Conservation (phyloP, 345 rosid species). For the Euphorbia lathyris region DNA sequence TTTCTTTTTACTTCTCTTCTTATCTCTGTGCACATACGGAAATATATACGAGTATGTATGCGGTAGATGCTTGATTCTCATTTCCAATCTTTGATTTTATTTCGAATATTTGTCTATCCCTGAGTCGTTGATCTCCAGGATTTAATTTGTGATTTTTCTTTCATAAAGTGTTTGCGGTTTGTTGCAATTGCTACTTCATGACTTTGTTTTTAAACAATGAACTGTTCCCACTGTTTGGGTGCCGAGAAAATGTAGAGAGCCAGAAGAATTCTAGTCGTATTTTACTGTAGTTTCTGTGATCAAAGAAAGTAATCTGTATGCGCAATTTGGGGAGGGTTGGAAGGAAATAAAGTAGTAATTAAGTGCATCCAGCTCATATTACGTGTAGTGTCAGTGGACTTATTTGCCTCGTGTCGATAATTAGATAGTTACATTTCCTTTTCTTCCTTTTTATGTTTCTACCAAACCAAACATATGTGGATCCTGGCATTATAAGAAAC, state of each 20-base stretch:
- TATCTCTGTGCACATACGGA: not conserved
- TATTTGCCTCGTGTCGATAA: not conserved
- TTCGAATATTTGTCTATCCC: too few relatives aligned
- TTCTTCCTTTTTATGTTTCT: not conserved
- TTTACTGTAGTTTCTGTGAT: not conserved
- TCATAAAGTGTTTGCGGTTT: not conserved
- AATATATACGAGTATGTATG: not conserved
- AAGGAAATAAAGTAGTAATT: not conserved
- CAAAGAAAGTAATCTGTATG: too few relatives aligned
- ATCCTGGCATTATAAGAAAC: too few relatives aligned
- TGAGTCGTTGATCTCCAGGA: not conserved
- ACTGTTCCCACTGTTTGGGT: conserved; percentile 2
- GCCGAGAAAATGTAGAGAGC: not conserved
- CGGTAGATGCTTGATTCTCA: not conserved
- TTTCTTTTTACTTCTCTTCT: not conserved
- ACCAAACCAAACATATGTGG: too few relatives aligned
- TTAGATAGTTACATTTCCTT: not conserved
- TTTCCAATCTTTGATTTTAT: not conserved
- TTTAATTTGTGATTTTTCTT: not conserved
- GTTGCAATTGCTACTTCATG: too few relatives aligned
- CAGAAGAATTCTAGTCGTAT: not conserved
- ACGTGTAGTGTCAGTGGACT: not conserved
- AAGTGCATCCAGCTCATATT: not conserved
- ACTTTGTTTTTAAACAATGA: not conserved
- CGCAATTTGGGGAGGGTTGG: not conserved